Percentiles rank a stretch among this genome's conserved stretches.
Evolutionary conservation across 2,329 filamentous ascomycete species (phyloP).

Genomic region (Shiraia sp.): DNA sequence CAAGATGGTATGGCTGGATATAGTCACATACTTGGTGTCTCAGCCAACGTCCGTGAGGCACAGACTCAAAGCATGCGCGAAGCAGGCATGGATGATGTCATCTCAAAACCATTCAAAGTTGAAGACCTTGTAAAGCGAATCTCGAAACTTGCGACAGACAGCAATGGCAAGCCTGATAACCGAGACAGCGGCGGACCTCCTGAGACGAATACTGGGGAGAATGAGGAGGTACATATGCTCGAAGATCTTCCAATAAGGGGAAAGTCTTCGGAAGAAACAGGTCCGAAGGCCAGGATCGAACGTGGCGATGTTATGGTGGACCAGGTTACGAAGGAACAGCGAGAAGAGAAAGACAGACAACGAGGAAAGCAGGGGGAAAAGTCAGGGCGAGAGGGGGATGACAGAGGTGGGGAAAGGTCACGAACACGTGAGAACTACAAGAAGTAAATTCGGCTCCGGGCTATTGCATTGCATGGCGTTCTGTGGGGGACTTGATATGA

Average conservation of each 20-base stretch:
- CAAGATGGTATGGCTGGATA: conserved; percentile 33
- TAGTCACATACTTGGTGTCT: conserved; percentile 45
- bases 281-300: not conserved
- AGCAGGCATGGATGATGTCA: conserved; percentile 46
- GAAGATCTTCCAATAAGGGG: not conserved
- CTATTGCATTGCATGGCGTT: conserved; percentile 9
- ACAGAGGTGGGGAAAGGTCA: conserved; percentile 11
- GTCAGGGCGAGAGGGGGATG: conserved; percentile 6
- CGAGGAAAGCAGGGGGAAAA: not conserved
- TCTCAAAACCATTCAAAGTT: conserved; percentile 46
- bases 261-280: not conserved
- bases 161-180: conserved; percentile 9
- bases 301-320: not conserved
- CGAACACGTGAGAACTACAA: conserved; percentile 1
- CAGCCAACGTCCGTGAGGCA: conserved; percentile 43
- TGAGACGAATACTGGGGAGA: not conserved
- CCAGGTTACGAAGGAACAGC: not conserved
- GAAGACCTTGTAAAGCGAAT: conserved; percentile 40
- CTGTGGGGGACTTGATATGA: not conserved
- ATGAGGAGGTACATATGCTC: not conserved
- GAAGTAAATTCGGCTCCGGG: not conserved
- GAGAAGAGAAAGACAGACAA: not conserved
- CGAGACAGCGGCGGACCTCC: not conserved
- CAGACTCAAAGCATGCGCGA: conserved; percentile 40
- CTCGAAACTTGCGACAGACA: conserved; percentile 18